A percentile compares a stretch with the other conserved stretches of the same genome.
phyloP scores from a whole-genome alignment of 2,329 filamentous ascomycete genomes.

The Fusarium phyllophilum region DNA sequence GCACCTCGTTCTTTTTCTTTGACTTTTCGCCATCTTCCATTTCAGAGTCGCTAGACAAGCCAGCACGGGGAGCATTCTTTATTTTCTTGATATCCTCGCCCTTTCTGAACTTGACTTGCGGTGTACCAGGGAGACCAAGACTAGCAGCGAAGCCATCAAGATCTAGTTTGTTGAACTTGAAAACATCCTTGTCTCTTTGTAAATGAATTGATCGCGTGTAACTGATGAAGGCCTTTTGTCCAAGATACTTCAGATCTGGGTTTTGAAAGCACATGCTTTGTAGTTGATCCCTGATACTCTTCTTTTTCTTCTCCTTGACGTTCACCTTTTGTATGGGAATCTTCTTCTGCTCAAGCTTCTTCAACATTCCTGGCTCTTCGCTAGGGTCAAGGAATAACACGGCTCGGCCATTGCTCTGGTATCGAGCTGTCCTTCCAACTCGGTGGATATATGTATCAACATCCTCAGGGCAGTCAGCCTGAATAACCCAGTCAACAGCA shows the following conservation, averaged over 20 bases:
- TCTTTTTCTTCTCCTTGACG: constrained; percentile 88
- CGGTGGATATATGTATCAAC: constrained; percentile 98
- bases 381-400: constrained; percentile 92
- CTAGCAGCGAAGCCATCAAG: constrained; percentile 87
- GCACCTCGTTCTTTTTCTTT: constrained; percentile 76
- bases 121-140: constrained; percentile 88
- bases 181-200: constrained; percentile 91
- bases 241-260: constrained; percentile 91
- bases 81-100: constrained; percentile 86
- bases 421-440: constrained; percentile 93
- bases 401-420: constrained; percentile 86
- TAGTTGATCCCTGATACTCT: constrained; percentile 83
- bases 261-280: constrained; percentile 98
- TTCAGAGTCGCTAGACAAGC: constrained; percentile 71
- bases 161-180: constrained; percentile 83
- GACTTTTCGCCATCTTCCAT: constrained; percentile 63
- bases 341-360: constrained; percentile 85
- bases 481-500: constrained; percentile 98
- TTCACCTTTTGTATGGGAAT: constrained; percentile 89
- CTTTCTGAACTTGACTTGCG: constrained; percentile 92
- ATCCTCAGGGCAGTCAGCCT: constrained; percentile 96
- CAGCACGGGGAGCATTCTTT: constrained; percentile 84
- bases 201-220: constrained; percentile 87
- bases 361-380: constrained; percentile 92
- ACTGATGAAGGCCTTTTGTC: constrained; percentile 93